Evolutionary conservation across 257 asterid species (phyloP).

Genomic region (Cynanchum wilfordii): DNA sequence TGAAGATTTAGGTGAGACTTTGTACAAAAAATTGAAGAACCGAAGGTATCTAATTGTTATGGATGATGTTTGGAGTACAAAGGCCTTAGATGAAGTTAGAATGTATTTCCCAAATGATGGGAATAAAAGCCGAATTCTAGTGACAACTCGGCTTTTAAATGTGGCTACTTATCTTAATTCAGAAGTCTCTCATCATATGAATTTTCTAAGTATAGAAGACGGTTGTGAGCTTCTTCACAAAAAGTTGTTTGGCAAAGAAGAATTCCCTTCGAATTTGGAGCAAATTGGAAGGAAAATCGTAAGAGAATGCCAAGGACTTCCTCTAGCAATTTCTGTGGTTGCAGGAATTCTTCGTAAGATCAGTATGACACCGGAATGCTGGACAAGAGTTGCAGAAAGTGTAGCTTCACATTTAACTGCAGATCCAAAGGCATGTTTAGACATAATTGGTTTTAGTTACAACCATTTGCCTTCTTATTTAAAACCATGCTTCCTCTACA

Average conservation of each 20-base stretch:
- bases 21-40: neutral
- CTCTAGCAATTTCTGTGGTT: slow-evolving; percentile 2
- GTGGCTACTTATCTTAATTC: neutral
- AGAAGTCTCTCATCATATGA: neutral
- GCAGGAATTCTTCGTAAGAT: neutral
- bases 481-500: slow-evolving; percentile 5
- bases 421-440: slow-evolving; percentile 7
- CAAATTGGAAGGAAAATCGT: slow-evolving; percentile 7
- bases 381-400: neutral
- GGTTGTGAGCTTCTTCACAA: slow-evolving; percentile 10
- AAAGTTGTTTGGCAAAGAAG: neutral
- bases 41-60: slow-evolving; percentile 10
- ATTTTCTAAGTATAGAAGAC: neutral
- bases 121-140: slow-evolving; percentile 13
- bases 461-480: slow-evolving; percentile 31
- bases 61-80: slow-evolving; percentile 14
- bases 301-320: slow-evolving; percentile 14
- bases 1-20: neutral
- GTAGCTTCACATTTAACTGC: neutral
- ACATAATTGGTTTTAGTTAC: slow-evolving; percentile 23
- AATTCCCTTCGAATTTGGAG: neutral
- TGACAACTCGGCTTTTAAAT: slow-evolving; percentile 10
- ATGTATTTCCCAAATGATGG: neutral
- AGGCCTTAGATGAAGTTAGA: neutral
- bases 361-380: neutral